A percentile compares a stretch with the other conserved stretches of the same genome.
Conservation (phyloP, 192 early-diverging fungal genomes). For the Coemansia sp. region DNA sequence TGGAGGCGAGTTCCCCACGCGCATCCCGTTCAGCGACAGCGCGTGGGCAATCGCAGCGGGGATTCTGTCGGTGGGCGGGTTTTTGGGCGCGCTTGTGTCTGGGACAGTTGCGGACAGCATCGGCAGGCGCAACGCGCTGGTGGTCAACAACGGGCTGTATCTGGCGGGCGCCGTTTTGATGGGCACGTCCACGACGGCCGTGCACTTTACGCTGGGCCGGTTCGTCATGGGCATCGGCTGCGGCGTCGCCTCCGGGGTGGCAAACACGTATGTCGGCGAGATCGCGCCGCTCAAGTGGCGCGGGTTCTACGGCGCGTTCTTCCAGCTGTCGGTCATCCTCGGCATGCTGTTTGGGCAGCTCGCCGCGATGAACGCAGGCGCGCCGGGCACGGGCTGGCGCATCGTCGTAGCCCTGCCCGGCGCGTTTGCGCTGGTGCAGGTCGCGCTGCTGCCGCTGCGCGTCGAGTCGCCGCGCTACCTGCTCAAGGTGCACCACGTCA, state of each 20-base stretch:
- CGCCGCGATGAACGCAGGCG: conserved; percentile 50
- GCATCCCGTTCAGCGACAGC: conserved; percentile 30
- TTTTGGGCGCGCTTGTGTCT: conserved; percentile 60
- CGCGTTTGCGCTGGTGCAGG: conserved; percentile 59
- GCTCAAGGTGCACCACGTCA: conserved; percentile 53
- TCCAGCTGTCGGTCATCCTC: conserved; percentile 69
- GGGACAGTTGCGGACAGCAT: conserved; percentile 54
- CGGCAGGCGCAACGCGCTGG: conserved; percentile 63
- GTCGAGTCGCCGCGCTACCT: conserved; percentile 72
- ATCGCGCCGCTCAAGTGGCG: conserved; percentile 64
- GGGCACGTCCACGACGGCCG: conserved; percentile 55
- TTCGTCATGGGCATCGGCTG: conserved; percentile 69
- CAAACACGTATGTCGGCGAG: conserved; percentile 70
- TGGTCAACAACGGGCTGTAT: conserved; percentile 66
- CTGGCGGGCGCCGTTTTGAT: conserved; percentile 64
- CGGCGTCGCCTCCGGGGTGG: conserved; percentile 56
- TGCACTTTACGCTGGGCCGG: conserved; percentile 68
- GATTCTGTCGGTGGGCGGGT: conserved; percentile 58
- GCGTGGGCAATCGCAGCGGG: conserved; percentile 54
- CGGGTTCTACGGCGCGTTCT: conserved; percentile 68
- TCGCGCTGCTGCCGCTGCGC: conserved; percentile 58
- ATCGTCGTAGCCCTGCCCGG: conserved; percentile 59
- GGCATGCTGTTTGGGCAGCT: conserved; percentile 70
- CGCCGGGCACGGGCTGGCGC: conserved; percentile 72
- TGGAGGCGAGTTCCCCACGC: conserved; percentile 34